phyloP scores from a whole-genome alignment of 2,329 filamentous ascomycete species.

The Penicillium sp. region DNA sequence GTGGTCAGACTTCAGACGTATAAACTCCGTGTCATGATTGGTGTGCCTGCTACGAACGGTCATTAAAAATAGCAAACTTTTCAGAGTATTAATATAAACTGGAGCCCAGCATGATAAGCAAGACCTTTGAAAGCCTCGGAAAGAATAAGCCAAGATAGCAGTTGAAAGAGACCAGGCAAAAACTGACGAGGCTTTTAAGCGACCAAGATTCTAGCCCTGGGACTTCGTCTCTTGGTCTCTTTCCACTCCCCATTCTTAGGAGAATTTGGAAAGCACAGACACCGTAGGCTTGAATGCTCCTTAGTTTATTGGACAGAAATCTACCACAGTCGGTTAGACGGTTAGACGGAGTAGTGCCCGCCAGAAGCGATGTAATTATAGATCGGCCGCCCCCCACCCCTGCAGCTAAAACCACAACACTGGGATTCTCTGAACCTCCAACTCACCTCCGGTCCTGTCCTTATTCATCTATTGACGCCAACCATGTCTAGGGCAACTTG shows the following conservation, averaged over 20 bases:
- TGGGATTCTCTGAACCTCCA: constrained; percentile 23
- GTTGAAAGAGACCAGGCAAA: neutral
- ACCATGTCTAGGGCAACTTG: constrained; percentile 1
- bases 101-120: neutral
- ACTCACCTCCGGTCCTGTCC: constrained; percentile 7
- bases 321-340: constrained; percentile 3
- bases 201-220: neutral
- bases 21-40: neutral
- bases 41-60: constrained; percentile 4
- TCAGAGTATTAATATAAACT: neutral
- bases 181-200: constrained; percentile 1
- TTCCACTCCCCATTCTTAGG: neutral
- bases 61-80: constrained; percentile 5
- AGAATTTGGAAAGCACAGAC: constrained; percentile 9
- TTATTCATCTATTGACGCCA: constrained; percentile 5
- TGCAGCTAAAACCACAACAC: constrained; percentile 34
- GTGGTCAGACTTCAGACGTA: neutral
- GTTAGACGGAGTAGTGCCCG: constrained; percentile 7
- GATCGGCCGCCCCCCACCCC: constrained; percentile 23
- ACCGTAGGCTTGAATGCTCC: neutral
- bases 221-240: neutral
- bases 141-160: neutral
- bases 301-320: constrained; percentile 8
- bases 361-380: constrained; percentile 28
- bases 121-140: neutral